Evolutionary conservation across 139 green algal genomes (phyloP), one percentile per base, ranked within the genome.

Genomic region (Chlamydomonas applanata): DNA sequence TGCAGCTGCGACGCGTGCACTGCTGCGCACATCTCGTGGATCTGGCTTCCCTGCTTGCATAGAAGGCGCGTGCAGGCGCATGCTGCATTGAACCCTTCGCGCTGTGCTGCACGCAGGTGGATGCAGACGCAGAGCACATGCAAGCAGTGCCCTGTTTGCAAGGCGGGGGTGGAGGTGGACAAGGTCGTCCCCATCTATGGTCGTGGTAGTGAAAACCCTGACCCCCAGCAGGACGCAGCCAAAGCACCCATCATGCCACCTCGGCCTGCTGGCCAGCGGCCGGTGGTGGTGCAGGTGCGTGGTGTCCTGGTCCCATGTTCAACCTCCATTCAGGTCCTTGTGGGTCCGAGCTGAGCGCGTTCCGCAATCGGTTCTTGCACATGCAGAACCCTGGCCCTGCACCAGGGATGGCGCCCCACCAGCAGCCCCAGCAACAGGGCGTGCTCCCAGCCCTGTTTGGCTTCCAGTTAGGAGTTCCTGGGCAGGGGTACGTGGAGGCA

Each of bases 121-220:
- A 87, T 97, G 76, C 89, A 95, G 62, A 76, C 94, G 56, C 87
- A 93, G 60, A 85, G 52, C 36, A 80, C 84, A 45, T 86, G 62
- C 56, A 79, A 80, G 24, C 84, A 86, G 0, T 98, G 94, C 77
- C 94, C 94, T 17, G 92, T 98, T 1, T 98, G 94, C 87, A 98
- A 98, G 65, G 93, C 93, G 29, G 89, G 86, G 22, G 83, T 98
- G 14, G 88, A 94, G 1, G 73, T 91, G 27, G 86, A 93, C 69
- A 93, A 93, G 78, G 92, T 97, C 22, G 54, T 97, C n/a, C 92
- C 92, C 29, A 93, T 97, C 45, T 97, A 97, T 71, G 92, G 92
- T 0, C 80, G 91, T 13, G 90, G 88, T 49, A 89, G 82, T 29
- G 84, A 87, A 7, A 57, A 59, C 40, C 36, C 65, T 19, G 59